A percentile compares a stretch with the other conserved stretches of the same genome.
phyloP scores from a whole-genome alignment of 164 flowering plant genomes.

The Umbellularia californica region DNA sequence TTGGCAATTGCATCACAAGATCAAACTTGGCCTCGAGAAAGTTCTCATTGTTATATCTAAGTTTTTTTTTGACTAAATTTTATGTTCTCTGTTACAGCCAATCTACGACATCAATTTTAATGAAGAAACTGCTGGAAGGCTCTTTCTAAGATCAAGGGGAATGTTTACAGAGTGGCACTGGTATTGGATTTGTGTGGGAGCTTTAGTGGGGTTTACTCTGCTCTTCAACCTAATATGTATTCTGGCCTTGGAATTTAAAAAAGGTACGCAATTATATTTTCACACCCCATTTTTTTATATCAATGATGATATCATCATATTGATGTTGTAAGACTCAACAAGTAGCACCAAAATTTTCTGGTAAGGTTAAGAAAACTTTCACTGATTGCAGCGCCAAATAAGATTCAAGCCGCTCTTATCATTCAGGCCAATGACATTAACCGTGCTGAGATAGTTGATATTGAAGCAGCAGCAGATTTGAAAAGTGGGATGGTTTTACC shows the following conservation, averaged over 20 bases:
- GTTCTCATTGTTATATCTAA: too few relatives aligned
- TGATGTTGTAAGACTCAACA: too few relatives aligned
- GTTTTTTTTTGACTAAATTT: background rate
- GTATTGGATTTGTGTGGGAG: constrained; percentile 56
- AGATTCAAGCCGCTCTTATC: background rate
- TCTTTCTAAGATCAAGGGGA: constrained; percentile 41
- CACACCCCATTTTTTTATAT: too few relatives aligned
- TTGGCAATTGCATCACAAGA: too few relatives aligned
- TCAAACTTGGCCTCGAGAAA: too few relatives aligned
- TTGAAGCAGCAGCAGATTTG: constrained; percentile 9
- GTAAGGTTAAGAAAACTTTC: constrained; percentile 4
- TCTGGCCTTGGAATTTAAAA: constrained; percentile 34
- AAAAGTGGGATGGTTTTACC: constrained; percentile 59
- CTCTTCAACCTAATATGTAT: constrained; percentile 47
- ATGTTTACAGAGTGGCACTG: constrained; percentile 32
- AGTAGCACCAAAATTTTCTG: too few relatives aligned
- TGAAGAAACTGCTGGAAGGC: constrained; percentile 41
- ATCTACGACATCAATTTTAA: constrained; percentile 14
- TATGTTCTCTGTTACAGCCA: constrained; percentile 27
- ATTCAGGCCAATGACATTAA: background rate
- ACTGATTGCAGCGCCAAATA: constrained; percentile 25
- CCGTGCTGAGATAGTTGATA: background rate
- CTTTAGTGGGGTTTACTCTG: constrained; percentile 41
- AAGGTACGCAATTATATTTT: constrained; percentile 22
- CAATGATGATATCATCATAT: too few relatives aligned